Conservation (phyloP, 257 asterid species). For the Scutellaria baicalensis region DNA sequence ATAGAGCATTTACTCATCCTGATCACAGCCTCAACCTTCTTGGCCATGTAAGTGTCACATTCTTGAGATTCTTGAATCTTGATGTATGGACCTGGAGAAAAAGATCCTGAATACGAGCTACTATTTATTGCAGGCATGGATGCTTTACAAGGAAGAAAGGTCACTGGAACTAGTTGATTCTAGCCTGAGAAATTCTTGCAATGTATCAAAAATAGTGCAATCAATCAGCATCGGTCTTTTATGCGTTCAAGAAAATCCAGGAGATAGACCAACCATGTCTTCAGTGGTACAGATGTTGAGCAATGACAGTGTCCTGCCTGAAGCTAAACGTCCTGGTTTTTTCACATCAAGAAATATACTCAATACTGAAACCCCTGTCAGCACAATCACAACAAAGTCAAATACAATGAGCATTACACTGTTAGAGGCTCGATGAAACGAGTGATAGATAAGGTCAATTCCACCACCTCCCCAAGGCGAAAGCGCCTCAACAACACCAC, state of each 20-base stretch:
- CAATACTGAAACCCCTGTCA: not conserved
- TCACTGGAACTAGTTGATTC: constrained; percentile 14
- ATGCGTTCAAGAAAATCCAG: constrained; percentile 15
- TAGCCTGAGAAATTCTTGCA: not conserved
- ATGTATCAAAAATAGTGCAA: not conserved
- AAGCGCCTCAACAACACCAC: too few species aligned
- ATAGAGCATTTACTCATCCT: not conserved
- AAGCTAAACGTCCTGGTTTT: not conserved
- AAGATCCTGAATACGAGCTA: not conserved
- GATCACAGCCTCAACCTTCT: not conserved
- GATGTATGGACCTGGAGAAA: not conserved
- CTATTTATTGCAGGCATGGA: constrained; percentile 29
- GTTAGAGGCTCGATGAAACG: not conserved
- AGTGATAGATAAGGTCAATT: not conserved
- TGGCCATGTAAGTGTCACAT: not conserved
- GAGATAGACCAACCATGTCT: constrained; percentile 22
- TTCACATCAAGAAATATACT: not conserved
- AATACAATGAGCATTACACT: not conserved
- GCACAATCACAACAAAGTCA: not conserved
- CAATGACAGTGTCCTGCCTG: constrained; percentile 15
- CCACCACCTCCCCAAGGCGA: too few species aligned
- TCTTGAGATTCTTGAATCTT: not conserved
- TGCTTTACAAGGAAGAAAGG: constrained; percentile 18
- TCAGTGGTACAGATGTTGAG: constrained; percentile 21
- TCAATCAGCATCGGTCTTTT: constrained; percentile 15